Base-by-base conservation (phyloP, 75 land plant genomes). In the Chamaecyparis obtusa region DNA sequence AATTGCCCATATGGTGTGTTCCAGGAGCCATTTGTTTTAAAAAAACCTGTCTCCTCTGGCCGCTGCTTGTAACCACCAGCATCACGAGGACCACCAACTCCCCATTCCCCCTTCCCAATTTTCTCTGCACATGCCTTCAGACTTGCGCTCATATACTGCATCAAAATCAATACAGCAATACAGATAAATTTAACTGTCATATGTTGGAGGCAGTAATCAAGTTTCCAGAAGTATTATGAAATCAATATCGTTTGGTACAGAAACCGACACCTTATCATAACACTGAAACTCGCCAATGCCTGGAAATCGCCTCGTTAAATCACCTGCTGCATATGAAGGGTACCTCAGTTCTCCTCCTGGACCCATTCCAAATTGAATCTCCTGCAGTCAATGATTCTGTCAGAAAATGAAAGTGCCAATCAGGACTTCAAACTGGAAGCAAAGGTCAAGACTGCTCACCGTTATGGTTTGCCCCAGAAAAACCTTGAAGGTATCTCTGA, bases 331-430 rank as follows among this genome's bases (percentile, higher is more conserved):
- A 83, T 85, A 91, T 33, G 93, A 95, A 55, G 97, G 97, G 89
- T 95, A 95, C 85, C 97, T 88, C 43, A 95, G 87, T 86, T 95
- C 97, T 85, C 97, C 96, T 64, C 91, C 89, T 83, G 97, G 94
- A 69, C 97, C 96, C 89, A 95, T 89, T n/a, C 97, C 97, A 82
- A 95, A 90, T 89, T 96, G 96, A 86, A 96, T 84, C 37, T 89
- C 95, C 96, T 94, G 87, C 46, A 56, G 11, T 44, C 13, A n/a
- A 5, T 15, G 17, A 83, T 24, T 15, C 44, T 9, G 46, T 44
- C 44, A 60, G 5, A 79, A 27, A 57, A 55, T 76, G 51, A 30
- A 4, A 85, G 15, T 4, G 15, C 86, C 30, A n/a, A 79, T 41
- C 32, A 75, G 57, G 8, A 86, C 33, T 86, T 19, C 37, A 39